These are phyloP conservation scores for Malassezia nana DNA, from an alignment of 1,284 basidiomycete genomes.

Conservation along the genomic window DNA sequence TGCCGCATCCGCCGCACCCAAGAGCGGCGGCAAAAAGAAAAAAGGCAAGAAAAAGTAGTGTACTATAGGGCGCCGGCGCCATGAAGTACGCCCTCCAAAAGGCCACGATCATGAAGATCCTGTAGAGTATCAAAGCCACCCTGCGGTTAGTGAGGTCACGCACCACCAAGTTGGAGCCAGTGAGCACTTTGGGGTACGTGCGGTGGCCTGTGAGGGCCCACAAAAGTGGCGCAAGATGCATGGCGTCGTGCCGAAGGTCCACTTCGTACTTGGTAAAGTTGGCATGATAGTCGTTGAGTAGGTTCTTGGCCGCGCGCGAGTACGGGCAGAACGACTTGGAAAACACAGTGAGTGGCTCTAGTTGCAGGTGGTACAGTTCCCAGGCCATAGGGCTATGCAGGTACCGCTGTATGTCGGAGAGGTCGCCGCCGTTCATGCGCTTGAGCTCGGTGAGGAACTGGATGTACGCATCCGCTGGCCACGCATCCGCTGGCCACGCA, in stretches of 20 bases:
- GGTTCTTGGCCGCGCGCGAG: conserved; percentile 17
- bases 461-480: conserved; percentile 7
- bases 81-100: conserved; percentile 9
- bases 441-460: conserved; percentile 16
- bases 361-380: conserved; percentile 9
- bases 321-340: conserved; percentile 23
- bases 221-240: neutral
- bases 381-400: conserved; percentile 13
- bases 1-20: neutral
- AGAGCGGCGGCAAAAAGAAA: conserved; percentile 16
- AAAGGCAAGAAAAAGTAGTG: conserved; percentile 18
- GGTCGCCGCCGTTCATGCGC: neutral
- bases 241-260: conserved; percentile 10
- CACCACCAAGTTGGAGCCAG: conserved; percentile 6
- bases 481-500: neutral
- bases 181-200: conserved; percentile 16
- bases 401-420: conserved; percentile 7
- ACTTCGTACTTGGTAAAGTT: conserved; percentile 15
- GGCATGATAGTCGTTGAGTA: conserved; percentile 12
- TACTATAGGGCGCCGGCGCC: conserved; percentile 11
- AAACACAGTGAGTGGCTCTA: conserved; percentile 17
- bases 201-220: conserved; percentile 10
- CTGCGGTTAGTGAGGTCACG: conserved; percentile 4
- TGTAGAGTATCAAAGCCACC: conserved; percentile 14
- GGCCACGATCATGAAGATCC: conserved; percentile 4